These are phyloP conservation scores for Rostrohypoxylon terebratum DNA, from an alignment of 495 filamentous ascomycete species.

Conservation along the genomic window DNA sequence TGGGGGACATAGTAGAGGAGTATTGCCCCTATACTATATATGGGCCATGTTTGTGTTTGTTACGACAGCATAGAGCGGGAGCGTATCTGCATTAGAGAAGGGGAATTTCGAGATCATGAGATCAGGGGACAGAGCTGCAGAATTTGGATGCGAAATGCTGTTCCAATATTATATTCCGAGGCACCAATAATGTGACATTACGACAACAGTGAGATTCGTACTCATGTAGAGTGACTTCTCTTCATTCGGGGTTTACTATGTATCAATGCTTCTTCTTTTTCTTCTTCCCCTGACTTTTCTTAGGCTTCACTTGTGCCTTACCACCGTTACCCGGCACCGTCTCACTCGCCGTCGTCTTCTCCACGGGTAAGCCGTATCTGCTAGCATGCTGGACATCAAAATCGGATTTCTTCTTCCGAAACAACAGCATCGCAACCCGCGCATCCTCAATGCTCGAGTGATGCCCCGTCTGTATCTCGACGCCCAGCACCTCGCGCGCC, in stretches of 20 bases:
- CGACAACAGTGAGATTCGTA: not conserved
- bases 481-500: conserved; percentile 78
- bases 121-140: not conserved
- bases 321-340: conserved; percentile 50
- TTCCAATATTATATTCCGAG: not conserved
- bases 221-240: not conserved
- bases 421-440: conserved; percentile 86
- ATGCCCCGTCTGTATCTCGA: conserved; percentile 84
- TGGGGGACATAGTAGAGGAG: not conserved
- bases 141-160: not conserved
- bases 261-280: conserved; percentile 44
- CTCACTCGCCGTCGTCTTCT: conserved; percentile 53
- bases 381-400: conserved; percentile 84
- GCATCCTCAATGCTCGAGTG: conserved; percentile 85
- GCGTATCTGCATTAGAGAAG: not conserved
- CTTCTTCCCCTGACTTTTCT: conserved; percentile 44
- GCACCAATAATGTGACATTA: not conserved
- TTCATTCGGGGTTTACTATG: not conserved
- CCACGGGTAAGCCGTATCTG: conserved; percentile 63
- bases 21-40: not conserved
- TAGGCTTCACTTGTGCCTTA: conserved; percentile 62
- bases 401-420: conserved; percentile 78
- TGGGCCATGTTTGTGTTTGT: not conserved
- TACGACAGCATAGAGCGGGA: not conserved
- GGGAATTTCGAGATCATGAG: not conserved